Evolutionary conservation across 1,284 basidiomycete genomes (phyloP).

Genomic region (Rhodotorula sp.): DNA sequence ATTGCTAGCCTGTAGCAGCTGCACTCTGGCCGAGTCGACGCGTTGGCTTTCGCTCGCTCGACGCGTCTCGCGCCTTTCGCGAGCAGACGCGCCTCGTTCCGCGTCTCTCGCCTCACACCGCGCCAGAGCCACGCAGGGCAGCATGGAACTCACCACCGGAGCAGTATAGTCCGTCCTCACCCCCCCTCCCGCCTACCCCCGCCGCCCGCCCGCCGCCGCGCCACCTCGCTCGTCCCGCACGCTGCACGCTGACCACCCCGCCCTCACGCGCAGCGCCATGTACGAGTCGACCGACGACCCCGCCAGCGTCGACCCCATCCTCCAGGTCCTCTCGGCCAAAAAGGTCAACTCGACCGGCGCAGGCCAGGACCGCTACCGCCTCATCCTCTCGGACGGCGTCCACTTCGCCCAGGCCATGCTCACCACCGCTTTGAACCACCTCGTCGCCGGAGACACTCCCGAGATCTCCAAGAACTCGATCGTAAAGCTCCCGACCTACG

Average conservation of each 20-base stretch:
- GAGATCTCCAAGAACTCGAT: constrained; percentile 71
- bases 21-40: not conserved
- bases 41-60: not conserved
- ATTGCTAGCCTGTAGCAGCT: not conserved
- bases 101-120: not conserved
- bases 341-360: constrained; percentile 58
- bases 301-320: constrained; percentile 56
- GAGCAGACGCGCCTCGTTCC: not conserved
- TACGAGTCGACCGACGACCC: constrained; percentile 27
- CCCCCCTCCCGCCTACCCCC: not conserved
- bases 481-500: constrained; percentile 72
- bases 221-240: not conserved
- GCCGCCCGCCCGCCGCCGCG: not conserved
- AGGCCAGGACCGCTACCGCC: constrained; percentile 50
- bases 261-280: constrained; percentile 22
- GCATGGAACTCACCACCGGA: constrained; percentile 18
- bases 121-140: not conserved
- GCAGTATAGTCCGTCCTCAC: constrained; percentile 13
- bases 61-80: not conserved
- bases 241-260: not conserved
- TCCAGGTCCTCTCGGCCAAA: constrained; percentile 82
- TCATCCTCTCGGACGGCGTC: constrained; percentile 67
- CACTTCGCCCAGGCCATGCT: constrained; percentile 91
- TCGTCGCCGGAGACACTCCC: constrained; percentile 62
- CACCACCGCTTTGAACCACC: constrained; percentile 81